These are phyloP conservation scores for Trichoderma guizhouense DNA, from an alignment of 2,329 filamentous ascomycete genomes.

Conservation along the genomic window DNA sequence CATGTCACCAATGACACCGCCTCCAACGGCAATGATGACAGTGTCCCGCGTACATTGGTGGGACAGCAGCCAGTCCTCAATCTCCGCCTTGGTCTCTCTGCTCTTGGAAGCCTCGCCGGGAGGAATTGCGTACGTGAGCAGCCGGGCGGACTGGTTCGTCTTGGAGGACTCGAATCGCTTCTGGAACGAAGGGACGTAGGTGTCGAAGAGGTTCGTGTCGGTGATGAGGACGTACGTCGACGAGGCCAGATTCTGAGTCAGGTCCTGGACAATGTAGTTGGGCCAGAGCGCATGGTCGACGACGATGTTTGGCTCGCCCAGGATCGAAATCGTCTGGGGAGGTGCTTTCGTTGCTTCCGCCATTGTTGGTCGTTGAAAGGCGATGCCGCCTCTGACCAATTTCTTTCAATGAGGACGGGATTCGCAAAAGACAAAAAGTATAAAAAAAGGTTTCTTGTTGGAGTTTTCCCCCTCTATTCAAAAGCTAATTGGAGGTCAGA, in stretches of 20 bases:
- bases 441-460: not conserved
- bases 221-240: conserved; percentile 96
- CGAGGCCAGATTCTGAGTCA: conserved; percentile 72
- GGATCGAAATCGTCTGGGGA: conserved; percentile 60
- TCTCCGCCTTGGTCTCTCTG: conserved; percentile 86
- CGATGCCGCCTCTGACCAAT: conserved; percentile 7
- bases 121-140: conserved; percentile 81
- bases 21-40: conserved; percentile 89
- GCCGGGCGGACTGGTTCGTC: conserved; percentile 48
- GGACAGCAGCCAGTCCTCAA: conserved; percentile 95
- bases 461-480: not conserved
- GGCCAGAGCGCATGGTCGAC: conserved; percentile 91
- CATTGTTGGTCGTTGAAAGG: conserved; percentile 6
- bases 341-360: not conserved
- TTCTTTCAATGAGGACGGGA: not conserved
- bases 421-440: not conserved
- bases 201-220: conserved; percentile 82
- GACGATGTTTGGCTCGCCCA: conserved; percentile 86
- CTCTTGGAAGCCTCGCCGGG: conserved; percentile 94
- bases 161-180: conserved; percentile 33
- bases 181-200: conserved; percentile 78
- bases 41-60: conserved; percentile 93
- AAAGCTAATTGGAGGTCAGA: not conserved
- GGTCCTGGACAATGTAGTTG: conserved; percentile 74
- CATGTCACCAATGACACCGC: conserved; percentile 97